Percentiles rank a stretch among this genome's conserved stretches.
Conservation (phyloP, 1,284 basidiomycete species). For the Pholiota adiposa region DNA sequence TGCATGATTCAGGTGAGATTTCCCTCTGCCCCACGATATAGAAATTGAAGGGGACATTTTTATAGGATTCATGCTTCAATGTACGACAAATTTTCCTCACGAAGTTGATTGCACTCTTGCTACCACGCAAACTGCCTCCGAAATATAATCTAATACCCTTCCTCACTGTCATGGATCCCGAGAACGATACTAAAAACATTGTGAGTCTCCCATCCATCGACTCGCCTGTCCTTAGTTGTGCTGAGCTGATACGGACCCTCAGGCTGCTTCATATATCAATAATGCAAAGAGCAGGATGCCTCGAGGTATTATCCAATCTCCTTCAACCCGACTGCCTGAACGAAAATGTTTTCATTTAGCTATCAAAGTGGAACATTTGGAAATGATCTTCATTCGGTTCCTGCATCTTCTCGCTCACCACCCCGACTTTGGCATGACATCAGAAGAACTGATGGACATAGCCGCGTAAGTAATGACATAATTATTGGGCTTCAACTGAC, state of each 20-base stretch:
- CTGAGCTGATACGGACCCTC: not conserved
- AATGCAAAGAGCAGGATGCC: slow-evolving; percentile 50
- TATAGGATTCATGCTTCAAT: slow-evolving; percentile 86
- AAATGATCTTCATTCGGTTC: slow-evolving; percentile 84
- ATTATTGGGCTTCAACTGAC: not conserved
- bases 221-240: not conserved
- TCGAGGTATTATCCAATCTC: slow-evolving; percentile 39
- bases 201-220: slow-evolving; percentile 41
- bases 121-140: slow-evolving; percentile 64
- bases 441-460: slow-evolving; percentile 71
- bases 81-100: slow-evolving; percentile 82
- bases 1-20: slow-evolving; percentile 73
- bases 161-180: slow-evolving; percentile 91
- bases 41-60: no score
- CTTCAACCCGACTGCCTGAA: not conserved
- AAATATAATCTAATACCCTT: slow-evolving; percentile 88
- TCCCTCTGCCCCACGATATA: slow-evolving; percentile 12
- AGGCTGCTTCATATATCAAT: slow-evolving; percentile 66
- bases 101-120: slow-evolving; percentile 73
- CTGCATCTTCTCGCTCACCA: slow-evolving; percentile 92
- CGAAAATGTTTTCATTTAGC: slow-evolving; percentile 36
- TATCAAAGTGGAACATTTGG: slow-evolving; percentile 71
- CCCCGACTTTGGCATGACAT: slow-evolving; percentile 79
- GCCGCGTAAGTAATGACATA: slow-evolving; percentile 56
- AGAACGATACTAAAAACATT: slow-evolving; percentile 72